Evolutionary conservation across 345 rosid genomes (phyloP).

Genomic region (Sonneratia caseolaris): DNA sequence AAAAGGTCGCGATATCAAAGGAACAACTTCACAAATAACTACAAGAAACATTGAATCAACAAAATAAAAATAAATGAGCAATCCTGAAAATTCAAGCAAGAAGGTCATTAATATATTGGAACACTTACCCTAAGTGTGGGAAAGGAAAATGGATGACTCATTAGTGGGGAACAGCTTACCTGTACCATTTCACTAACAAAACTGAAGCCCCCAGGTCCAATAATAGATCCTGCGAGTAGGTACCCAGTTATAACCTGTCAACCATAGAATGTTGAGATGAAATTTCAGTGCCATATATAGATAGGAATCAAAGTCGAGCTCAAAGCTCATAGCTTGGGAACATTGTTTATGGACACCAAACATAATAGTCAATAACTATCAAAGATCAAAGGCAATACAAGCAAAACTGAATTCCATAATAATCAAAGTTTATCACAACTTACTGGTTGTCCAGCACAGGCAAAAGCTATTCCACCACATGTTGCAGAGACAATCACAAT

Average conservation of each 20-base stretch:
- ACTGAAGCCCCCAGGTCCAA: slow-evolving; percentile 93
- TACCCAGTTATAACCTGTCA: slow-evolving; percentile 91
- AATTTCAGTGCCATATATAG: not conserved
- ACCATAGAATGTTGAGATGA: slow-evolving; percentile 4
- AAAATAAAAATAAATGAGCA: not conserved
- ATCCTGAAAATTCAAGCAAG: not conserved
- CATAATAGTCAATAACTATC: slow-evolving; percentile 14
- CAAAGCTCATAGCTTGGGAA: not conserved
- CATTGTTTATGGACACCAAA: not conserved
- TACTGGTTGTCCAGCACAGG: slow-evolving; percentile 99
- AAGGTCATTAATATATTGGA: not conserved
- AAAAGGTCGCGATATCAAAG: not conserved
- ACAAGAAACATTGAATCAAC: not conserved
- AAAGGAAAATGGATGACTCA: not conserved
- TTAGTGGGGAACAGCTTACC: slow-evolving; percentile 36
- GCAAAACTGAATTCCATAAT: not conserved
- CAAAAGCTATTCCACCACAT: slow-evolving; percentile 98
- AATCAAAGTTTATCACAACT: slow-evolving; percentile 11
- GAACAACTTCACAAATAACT: not conserved
- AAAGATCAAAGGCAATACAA: not conserved
- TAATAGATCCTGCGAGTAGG: slow-evolving; percentile 77
- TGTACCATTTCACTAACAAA: slow-evolving; percentile 97
- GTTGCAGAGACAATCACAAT: slow-evolving; percentile 97
- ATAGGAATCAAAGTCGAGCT: slow-evolving; percentile 3
- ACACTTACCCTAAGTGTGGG: not conserved